Base-by-base conservation (phyloP, 2,329 filamentous ascomycete species). In the Tolypocladium pustulatum region DNA sequence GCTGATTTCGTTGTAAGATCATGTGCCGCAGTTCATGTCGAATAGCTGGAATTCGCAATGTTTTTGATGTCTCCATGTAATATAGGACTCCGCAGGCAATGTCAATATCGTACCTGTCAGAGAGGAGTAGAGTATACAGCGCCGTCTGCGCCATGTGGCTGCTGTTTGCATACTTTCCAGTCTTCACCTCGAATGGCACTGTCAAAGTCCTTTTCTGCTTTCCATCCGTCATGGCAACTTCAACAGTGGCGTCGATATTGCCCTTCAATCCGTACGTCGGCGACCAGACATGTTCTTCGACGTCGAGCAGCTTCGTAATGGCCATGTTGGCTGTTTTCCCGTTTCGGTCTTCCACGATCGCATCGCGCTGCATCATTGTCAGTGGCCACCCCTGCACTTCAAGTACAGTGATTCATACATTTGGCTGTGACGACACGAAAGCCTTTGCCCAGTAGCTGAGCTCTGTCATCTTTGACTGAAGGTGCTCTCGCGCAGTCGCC, bases 201-300 rank as follows among this genome's bases (percentile, higher is more conserved):
- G 92, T 92, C 62, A 97, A 76, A 6, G 83, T 89, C 61, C 84
- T 84, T 54, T 78, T 73, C 36, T 82, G 79, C n/a, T 81, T 76
- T 32, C 85, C 83, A 59, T 96, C 88, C 58, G 83, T 78, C 78
- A 97, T 89, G 0, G 83, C 84, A 20, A 94, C 88, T 74, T 99
- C 90, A 1, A 99, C 89, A 0, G 94, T 97, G 34, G 94, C 94
- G 74, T 99, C 94, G 60, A 99, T 94, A 66, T 97, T 99, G 36
- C 94, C 94, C 72, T 99, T 99, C 20, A 99, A 78, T 0, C 94
- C 94, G 69, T 96, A 99, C 84, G 91, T 93, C 0, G 94, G 94
- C 8, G 93, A 97, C 94, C 94, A 99, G 34, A 99, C 86, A 69
- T 97, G 94, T 72, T 99, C 94, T 71, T 99, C 94, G 12, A 99